Conservation (phyloP, 352 stramenopile species). For the Phytophthora tentaculata region DNA sequence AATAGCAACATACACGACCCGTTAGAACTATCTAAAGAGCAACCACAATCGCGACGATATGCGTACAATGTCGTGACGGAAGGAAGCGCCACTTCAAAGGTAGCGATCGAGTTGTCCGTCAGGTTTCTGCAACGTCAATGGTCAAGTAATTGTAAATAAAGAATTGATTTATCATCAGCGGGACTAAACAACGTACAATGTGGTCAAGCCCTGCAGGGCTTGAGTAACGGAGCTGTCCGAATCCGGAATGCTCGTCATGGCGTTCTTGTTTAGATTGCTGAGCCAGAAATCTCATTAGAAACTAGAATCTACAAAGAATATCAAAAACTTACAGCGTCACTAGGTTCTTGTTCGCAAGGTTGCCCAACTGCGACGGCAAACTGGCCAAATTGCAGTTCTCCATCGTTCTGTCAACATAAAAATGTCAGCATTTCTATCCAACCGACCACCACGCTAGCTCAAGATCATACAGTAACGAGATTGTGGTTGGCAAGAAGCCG, state of each 20-base stretch:
- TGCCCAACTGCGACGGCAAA: conserved; percentile 52
- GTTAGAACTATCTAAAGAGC: neutral
- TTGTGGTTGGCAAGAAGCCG: conserved; percentile 57
- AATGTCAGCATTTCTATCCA: conserved; percentile 10
- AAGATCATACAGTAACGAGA: conserved; percentile 46
- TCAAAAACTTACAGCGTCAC: conserved; percentile 49
- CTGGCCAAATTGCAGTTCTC: conserved; percentile 73
- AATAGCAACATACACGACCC: conserved; percentile 1
- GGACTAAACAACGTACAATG: conserved; percentile 45
- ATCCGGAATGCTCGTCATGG: conserved; percentile 47
- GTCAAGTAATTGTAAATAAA: conserved; percentile 8
- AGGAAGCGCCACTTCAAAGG: conserved; percentile 49
- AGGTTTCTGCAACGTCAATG: conserved; percentile 40
- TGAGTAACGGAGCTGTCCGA: conserved; percentile 40
- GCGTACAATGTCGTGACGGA: conserved; percentile 52
- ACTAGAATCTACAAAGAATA: neutral
- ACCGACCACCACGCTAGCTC: conserved; percentile 6
- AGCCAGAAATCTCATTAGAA: neutral
- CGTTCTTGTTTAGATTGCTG: conserved; percentile 70
- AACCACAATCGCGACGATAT: neutral
- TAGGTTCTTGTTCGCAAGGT: conserved; percentile 56
- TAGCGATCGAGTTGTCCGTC: conserved; percentile 51
- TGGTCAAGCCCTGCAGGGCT: conserved; percentile 50
- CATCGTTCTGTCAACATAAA: conserved; percentile 44
- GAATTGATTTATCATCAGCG: no score